A percentile compares a stretch with the other conserved stretches of the same genome.
Evolutionary conservation across 2,329 filamentous ascomycete species (phyloP).

Genomic region (Aspergillus tanneri): DNA sequence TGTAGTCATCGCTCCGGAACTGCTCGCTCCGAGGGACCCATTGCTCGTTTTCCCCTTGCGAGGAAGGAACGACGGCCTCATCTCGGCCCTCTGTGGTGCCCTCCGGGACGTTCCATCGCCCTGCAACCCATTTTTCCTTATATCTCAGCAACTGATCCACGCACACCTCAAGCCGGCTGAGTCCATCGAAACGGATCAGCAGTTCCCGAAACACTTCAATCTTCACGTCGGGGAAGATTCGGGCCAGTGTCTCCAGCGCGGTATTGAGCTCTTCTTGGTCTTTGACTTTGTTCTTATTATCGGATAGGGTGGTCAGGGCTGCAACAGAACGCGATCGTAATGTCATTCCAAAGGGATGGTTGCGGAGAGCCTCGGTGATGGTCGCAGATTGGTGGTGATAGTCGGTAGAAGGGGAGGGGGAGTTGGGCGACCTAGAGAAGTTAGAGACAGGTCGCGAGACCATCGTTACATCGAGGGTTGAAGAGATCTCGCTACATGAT

Average conservation of each 20-base stretch:
- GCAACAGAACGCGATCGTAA: constrained; percentile 28
- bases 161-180: constrained; percentile 48
- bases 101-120: constrained; percentile 45
- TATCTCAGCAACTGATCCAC: constrained; percentile 49
- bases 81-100: constrained; percentile 9
- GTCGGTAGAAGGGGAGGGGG: constrained; percentile 28
- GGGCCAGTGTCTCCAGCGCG: constrained; percentile 41
- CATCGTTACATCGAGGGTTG: constrained; percentile 29
- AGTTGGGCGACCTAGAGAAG: constrained; percentile 34
- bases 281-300: constrained; percentile 36
- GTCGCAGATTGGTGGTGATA: constrained; percentile 34
- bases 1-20: constrained; percentile 47
- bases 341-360: constrained; percentile 43
- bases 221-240: constrained; percentile 48
- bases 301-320: constrained; percentile 16
- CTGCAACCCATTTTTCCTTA: constrained; percentile 49
- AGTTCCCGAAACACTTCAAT: constrained; percentile 51
- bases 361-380: constrained; percentile 45
- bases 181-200: constrained; percentile 47
- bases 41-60: constrained; percentile 13
- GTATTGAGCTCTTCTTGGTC: constrained; percentile 44
- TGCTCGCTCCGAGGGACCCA: constrained; percentile 42
- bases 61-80: not conserved
- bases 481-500: constrained; percentile 34
- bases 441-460: constrained; percentile 39